Evolutionary conservation across 805 yeast species (phyloP).

Genomic region (Starmerella apicola): DNA sequence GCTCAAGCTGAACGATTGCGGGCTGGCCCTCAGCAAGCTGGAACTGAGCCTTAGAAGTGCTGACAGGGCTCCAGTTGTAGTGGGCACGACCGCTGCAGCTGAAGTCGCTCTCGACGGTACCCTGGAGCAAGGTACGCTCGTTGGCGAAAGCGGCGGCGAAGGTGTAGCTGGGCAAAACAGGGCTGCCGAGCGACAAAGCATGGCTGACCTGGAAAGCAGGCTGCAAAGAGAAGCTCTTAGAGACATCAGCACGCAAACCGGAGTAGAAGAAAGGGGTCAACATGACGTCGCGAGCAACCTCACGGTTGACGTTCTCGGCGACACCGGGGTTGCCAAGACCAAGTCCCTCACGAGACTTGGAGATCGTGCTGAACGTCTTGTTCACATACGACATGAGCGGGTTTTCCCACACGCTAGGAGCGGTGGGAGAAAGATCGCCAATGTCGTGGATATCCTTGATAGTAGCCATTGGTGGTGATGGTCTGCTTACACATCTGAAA

Average conservation of each 20-base stretch:
- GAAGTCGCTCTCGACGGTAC: slow-evolving; percentile 76
- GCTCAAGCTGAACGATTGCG: slow-evolving; percentile 89
- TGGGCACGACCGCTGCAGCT: slow-evolving; percentile 80
- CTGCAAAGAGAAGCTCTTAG: slow-evolving; percentile 77
- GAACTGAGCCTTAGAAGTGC: slow-evolving; percentile 70
- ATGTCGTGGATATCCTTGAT: slow-evolving; percentile 16
- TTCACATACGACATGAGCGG: slow-evolving; percentile 17
- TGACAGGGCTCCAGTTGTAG: slow-evolving; percentile 75
- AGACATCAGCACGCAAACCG: slow-evolving; percentile 91
- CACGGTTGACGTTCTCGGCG: slow-evolving; percentile 83
- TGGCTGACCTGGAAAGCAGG: slow-evolving; percentile 92
- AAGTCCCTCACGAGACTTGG: slow-evolving; percentile 64
- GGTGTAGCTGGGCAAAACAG: slow-evolving; percentile 77
- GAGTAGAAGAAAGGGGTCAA: slow-evolving; percentile 81
- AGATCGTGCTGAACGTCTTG: slow-evolving; percentile 11
- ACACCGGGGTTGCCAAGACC: slow-evolving; percentile 89
- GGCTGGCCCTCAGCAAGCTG: slow-evolving; percentile 86
- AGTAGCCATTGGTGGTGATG: background rate
- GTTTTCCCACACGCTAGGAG: slow-evolving; percentile 20
- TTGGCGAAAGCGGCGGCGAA: slow-evolving; percentile 81
- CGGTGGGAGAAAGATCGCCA: slow-evolving; percentile 16
- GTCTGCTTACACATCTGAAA: no score
- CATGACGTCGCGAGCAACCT: slow-evolving; percentile 87
- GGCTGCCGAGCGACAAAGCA: slow-evolving; percentile 78
- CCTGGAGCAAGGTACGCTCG: slow-evolving; percentile 77